A percentile compares a stretch with the other conserved stretches of the same genome.
phyloP scores from a whole-genome alignment of 805 yeast species.

The Cyberlindnera veronae region DNA sequence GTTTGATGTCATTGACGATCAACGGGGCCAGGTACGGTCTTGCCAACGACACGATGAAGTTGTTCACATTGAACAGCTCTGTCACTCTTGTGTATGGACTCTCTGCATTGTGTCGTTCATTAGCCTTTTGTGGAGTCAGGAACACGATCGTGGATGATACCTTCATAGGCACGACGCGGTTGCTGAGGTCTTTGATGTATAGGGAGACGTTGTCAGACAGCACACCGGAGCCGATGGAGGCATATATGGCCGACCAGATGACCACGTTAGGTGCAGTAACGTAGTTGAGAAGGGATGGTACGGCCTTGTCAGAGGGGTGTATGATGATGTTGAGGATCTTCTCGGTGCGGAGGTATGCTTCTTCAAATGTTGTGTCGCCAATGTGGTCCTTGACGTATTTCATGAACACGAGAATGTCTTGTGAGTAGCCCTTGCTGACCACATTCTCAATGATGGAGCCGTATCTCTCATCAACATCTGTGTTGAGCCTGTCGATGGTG shows the following conservation, averaged over 20 bases:
- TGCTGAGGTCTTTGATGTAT: constrained; percentile 59
- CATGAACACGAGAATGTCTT: constrained; percentile 76
- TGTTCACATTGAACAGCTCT: constrained; percentile 92
- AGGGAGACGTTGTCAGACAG: constrained; percentile 51
- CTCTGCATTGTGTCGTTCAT: constrained; percentile 39
- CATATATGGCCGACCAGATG: constrained; percentile 85
- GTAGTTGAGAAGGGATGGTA: constrained; percentile 77
- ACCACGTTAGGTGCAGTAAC: constrained; percentile 91
- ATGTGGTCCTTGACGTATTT: constrained; percentile 72
- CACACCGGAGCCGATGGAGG: constrained; percentile 75
- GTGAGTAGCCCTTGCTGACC: constrained; percentile 76
- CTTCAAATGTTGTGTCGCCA: constrained; percentile 89
- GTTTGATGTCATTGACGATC: constrained; percentile 77
- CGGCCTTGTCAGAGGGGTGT: constrained; percentile 68
- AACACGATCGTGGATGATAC: constrained; percentile 35
- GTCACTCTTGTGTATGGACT: constrained; percentile 86
- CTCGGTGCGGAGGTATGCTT: constrained; percentile 78
- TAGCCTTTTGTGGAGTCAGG: constrained; percentile 45
- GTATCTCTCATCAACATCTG: constrained; percentile 54
- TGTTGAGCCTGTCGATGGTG: constrained; percentile 41
- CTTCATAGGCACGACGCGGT: constrained; percentile 51
- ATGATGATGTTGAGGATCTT: constrained; percentile 80
- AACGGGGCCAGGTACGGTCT: constrained; percentile 93
- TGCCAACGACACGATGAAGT: constrained; percentile 86
- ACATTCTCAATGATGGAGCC: constrained; percentile 75